Conservation (phyloP, 139 green algal genomes). For the Nannochloris sp. region DNA sequence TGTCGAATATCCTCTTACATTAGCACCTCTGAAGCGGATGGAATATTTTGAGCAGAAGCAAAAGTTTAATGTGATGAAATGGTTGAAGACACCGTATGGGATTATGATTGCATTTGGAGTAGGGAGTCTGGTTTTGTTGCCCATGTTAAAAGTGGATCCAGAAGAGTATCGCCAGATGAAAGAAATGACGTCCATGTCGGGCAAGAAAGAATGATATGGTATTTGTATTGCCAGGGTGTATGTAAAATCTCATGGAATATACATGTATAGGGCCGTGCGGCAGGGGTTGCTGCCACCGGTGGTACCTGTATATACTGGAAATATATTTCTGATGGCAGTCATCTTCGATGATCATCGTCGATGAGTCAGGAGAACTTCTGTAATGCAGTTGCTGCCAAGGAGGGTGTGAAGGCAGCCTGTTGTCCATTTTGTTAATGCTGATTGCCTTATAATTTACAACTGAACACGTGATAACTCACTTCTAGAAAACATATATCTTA, state of each 20-base stretch:
- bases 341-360: neutral
- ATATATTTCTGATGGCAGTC: neutral
- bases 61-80: slow-evolving; percentile 25
- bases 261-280: neutral
- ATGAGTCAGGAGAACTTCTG: neutral
- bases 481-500: neutral
- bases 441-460: no score
- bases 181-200: slow-evolving; percentile 2
- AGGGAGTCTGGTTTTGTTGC: slow-evolving; percentile 29
- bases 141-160: slow-evolving; percentile 34
- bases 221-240: neutral
- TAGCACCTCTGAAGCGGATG: neutral
- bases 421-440: neutral
- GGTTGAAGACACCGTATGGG: slow-evolving; percentile 45
- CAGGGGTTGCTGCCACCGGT: no score
- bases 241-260: neutral
- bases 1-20: neutral
- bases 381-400: neutral
- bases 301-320: no score
- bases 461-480: no score
- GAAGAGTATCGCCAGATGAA: slow-evolving; percentile 25
- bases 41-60: slow-evolving; percentile 25
- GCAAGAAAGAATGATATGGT: neutral
- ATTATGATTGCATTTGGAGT: slow-evolving; percentile 35
- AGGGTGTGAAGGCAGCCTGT: neutral